Evolutionary conservation across 345 rosid species (phyloP).

Genomic region (Viola odorata): DNA sequence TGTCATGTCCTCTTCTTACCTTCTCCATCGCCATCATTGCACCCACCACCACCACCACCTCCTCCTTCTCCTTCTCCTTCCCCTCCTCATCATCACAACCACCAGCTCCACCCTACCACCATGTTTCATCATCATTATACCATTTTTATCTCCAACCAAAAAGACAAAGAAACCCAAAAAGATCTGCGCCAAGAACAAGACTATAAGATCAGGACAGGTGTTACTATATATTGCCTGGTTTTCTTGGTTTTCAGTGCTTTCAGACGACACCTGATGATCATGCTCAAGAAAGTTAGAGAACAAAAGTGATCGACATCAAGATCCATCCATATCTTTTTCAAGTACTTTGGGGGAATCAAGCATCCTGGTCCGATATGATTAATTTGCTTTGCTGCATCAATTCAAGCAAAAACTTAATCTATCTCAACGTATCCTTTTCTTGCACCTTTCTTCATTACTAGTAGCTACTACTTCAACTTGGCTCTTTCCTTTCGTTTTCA

Average conservation of each 20-base stretch:
- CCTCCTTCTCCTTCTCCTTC: background rate
- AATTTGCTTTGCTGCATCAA: slow-evolving; percentile 9
- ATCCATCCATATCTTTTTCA: background rate
- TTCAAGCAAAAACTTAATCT: background rate
- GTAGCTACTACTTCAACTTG: background rate
- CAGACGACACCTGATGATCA: background rate
- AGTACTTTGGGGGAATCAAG: slow-evolving; percentile 37
- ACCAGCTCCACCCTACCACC: slow-evolving; percentile 1
- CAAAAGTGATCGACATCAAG: background rate
- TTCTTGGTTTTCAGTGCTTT: background rate
- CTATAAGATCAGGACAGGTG: background rate
- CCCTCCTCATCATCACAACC: background rate
- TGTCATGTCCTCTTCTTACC: slow-evolving; percentile 2
- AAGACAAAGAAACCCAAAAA: background rate
- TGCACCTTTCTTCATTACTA: no score
- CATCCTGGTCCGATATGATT: slow-evolving; percentile 38
- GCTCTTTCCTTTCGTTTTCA: background rate
- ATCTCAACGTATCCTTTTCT: background rate
- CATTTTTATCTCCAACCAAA: background rate
- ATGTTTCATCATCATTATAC: slow-evolving; percentile 9
- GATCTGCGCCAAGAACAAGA: background rate
- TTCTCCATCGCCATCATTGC: slow-evolving; percentile 28
- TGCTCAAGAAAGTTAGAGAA: background rate
- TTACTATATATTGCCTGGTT: background rate
- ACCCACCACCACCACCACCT: slow-evolving; percentile 14